Evolutionary conservation across 495 filamentous ascomycete species (phyloP).

Genomic region (Podospora sp.): DNA sequence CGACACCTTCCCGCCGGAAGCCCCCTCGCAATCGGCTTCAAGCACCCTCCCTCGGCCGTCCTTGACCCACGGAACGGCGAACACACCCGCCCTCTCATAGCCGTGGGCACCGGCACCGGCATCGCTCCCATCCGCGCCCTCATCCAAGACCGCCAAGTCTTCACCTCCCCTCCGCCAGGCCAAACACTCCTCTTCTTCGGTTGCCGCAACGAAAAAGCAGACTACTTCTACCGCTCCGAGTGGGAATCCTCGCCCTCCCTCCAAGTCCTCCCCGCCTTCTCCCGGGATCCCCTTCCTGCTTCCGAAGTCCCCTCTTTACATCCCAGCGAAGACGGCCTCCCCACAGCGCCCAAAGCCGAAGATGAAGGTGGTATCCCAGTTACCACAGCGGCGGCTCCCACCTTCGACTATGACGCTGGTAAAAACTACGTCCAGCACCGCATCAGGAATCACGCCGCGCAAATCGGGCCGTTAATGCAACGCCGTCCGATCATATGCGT

Average conservation of each 20-base stretch:
- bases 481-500: slow-evolving; percentile 56
- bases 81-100: slow-evolving; percentile 60
- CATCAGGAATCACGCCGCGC: slow-evolving; percentile 60
- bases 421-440: slow-evolving; percentile 91
- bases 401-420: slow-evolving; percentile 37
- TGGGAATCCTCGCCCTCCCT: slow-evolving; percentile 58
- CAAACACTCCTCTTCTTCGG: slow-evolving; percentile 71
- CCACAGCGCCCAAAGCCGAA: neutral
- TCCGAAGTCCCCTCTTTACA: slow-evolving; percentile 35
- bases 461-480: slow-evolving; percentile 61
- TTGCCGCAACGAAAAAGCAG: slow-evolving; percentile 67
- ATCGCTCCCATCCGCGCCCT: slow-evolving; percentile 85
- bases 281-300: slow-evolving; percentile 48
- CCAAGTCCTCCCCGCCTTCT: slow-evolving; percentile 78
- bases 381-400: neutral
- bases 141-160: slow-evolving; percentile 62
- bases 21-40: slow-evolving; percentile 58
- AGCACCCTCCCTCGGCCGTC: slow-evolving; percentile 22
- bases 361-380: neutral
- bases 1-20: slow-evolving; percentile 62
- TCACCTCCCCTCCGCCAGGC: slow-evolving; percentile 20
- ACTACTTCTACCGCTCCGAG: slow-evolving; percentile 80
- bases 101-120: slow-evolving; percentile 89
- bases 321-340: neutral
- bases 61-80: slow-evolving; percentile 13